These are phyloP conservation scores for Syzygium oleosum DNA, from an alignment of 345 rosid genomes.

Conservation along the genomic window DNA sequence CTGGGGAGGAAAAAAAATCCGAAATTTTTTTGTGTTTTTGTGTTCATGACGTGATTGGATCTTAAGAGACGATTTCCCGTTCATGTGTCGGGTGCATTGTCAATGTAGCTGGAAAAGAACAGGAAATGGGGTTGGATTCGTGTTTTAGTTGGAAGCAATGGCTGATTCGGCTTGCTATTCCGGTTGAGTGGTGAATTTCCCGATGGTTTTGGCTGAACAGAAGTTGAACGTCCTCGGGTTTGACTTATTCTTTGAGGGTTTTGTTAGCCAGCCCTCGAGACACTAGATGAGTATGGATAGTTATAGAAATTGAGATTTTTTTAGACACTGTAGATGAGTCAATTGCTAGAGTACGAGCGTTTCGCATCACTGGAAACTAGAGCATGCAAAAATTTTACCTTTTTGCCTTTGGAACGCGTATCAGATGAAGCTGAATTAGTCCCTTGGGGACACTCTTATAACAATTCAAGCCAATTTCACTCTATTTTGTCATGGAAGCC, in stretches of 20 bases:
- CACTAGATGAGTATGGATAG: neutral
- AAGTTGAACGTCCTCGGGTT: neutral
- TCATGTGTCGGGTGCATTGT: neutral
- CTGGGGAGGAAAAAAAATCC: neutral
- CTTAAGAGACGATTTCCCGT: neutral
- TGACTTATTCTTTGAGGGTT: neutral
- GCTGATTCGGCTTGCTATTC: neutral
- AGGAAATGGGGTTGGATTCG: neutral
- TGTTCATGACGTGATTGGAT: neutral
- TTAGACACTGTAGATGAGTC: neutral
- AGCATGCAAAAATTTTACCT: neutral
- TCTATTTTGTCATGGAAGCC: neutral
- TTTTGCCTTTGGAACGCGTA: neutral
- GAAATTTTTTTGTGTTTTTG: neutral
- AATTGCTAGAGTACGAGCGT: neutral
- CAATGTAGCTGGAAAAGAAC: neutral
- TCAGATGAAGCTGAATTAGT: neutral
- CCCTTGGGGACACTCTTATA: neutral
- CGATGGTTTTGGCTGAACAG: neutral
- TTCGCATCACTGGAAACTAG: neutral
- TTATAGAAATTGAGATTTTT: neutral
- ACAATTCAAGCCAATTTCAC: neutral
- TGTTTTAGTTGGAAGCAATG: neutral
- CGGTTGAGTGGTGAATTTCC: neutral
- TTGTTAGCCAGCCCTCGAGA: neutral